A percentile compares a stretch with the other conserved stretches of the same genome.
Conservation (phyloP, 1,284 basidiomycete species). For the Cryptococcus sp. region DNA sequence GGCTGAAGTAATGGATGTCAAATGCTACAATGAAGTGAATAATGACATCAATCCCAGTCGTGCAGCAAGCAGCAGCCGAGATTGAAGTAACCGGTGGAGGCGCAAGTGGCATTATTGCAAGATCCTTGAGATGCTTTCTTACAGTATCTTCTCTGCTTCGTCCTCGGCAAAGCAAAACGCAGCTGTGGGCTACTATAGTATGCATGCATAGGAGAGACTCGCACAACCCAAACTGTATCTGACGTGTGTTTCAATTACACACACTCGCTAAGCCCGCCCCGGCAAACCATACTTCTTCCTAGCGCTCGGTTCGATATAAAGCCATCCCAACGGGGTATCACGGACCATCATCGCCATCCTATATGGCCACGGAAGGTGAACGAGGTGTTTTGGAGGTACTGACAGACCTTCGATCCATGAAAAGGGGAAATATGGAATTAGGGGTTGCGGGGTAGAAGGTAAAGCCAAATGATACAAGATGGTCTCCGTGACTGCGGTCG, state of each 20-base stretch:
- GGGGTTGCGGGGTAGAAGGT: constrained; percentile 33
- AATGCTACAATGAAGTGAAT: too few species aligned
- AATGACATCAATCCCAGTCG: background rate
- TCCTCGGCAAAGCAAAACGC: background rate
- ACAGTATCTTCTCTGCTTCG: background rate
- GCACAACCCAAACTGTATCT: too few species aligned
- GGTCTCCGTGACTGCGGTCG: constrained; percentile 38
- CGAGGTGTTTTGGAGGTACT: constrained; percentile 37
- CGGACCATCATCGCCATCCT: constrained; percentile 38
- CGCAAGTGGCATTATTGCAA: background rate
- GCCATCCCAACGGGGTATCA: constrained; percentile 44
- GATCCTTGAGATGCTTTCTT: too few species aligned
- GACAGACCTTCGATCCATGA: constrained; percentile 32
- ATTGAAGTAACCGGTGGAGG: background rate
- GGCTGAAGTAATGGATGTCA: too few species aligned
- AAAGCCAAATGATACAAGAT: constrained; percentile 47
- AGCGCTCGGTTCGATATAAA: constrained; percentile 47
- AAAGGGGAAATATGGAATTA: constrained; percentile 48
- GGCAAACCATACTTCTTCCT: constrained; percentile 52
- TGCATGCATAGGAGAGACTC: background rate
- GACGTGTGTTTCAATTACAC: too few species aligned
- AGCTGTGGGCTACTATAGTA: background rate
- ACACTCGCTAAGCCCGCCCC: constrained; percentile 8
- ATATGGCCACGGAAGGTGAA: constrained; percentile 49
- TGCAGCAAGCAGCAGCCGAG: background rate